Evolutionary conservation across 805 yeast genomes (phyloP).

Genomic region (Teunomyces funiuensis): DNA sequence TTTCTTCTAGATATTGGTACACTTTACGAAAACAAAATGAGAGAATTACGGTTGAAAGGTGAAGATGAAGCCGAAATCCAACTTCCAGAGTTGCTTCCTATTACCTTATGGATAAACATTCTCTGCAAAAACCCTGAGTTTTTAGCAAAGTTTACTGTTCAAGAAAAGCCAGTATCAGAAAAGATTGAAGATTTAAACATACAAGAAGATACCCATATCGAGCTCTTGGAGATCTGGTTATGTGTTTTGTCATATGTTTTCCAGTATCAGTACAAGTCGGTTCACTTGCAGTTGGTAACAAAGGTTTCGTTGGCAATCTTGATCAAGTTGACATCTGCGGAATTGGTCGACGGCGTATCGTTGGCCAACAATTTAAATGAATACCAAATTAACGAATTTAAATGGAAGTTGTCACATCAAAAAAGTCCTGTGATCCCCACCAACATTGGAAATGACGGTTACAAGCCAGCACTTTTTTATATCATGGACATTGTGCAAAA

Average conservation of each 20-base stretch:
- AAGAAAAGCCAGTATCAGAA: constrained; percentile 9
- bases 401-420: constrained; percentile 46
- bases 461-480: constrained; percentile 33
- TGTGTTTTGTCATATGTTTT: constrained; percentile 37
- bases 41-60: constrained; percentile 8
- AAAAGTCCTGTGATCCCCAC: constrained; percentile 33
- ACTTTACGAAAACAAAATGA: constrained; percentile 14
- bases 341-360: background rate
- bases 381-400: constrained; percentile 32
- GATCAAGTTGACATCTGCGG: constrained; percentile 23
- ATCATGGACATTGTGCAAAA: constrained; percentile 31
- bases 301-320: constrained; percentile 28
- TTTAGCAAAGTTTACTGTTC: constrained; percentile 15
- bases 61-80: constrained; percentile 11
- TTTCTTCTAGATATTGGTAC: constrained; percentile 17
- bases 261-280: constrained; percentile 37
- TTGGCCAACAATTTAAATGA: constrained; percentile 11
- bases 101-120: constrained; percentile 15
- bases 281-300: constrained; percentile 22
- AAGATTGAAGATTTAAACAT: constrained; percentile 16
- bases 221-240: constrained; percentile 34
- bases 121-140: constrained; percentile 17
- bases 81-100: constrained; percentile 19
- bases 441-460: constrained; percentile 20
- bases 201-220: constrained; percentile 14